Conservation (phyloP, 2,329 filamentous ascomycete genomes). For the Mycosphaerelloides madeirae region DNA sequence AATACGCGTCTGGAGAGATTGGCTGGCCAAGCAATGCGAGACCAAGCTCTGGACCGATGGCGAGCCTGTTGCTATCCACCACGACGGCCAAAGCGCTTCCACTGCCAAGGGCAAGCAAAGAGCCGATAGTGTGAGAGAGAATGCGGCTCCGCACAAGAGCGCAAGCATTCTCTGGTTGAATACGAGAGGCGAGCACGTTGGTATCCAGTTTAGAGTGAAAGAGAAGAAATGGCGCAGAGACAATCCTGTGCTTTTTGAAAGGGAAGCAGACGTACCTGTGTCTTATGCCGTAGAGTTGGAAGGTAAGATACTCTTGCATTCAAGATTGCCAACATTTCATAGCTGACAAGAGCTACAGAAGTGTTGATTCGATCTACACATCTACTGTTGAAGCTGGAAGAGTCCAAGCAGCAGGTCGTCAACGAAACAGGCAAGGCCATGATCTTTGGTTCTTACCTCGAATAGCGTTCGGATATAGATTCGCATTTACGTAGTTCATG, state of each 20-base stretch:
- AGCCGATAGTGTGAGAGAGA: conserved; percentile 20
- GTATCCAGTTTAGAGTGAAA: conserved; percentile 62
- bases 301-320: conserved; percentile 44
- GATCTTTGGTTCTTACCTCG: conserved; percentile 48
- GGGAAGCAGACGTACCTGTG: conserved; percentile 61
- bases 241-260: conserved; percentile 52
- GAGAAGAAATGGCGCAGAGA: conserved; percentile 46
- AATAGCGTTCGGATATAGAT: background rate
- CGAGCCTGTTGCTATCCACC: conserved; percentile 24
- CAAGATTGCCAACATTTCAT: background rate
- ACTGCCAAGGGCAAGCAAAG: conserved; percentile 8
- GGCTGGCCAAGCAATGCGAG: conserved; percentile 53
- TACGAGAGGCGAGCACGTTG: conserved; percentile 53
- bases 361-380: conserved; percentile 60
- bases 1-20: conserved; percentile 66
- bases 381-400: conserved; percentile 62
- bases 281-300: conserved; percentile 68
- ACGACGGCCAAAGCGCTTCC: conserved; percentile 10
- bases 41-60: conserved; percentile 28
- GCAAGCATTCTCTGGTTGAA: conserved; percentile 64
- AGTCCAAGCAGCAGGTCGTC: conserved; percentile 57
- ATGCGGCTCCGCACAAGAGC: conserved; percentile 30
- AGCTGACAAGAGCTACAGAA: conserved; percentile 45
- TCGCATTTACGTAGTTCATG: too few relatives aligned
- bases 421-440: conserved; percentile 61